Evolutionary conservation across 1,139 yeast species (phyloP).

Genomic region (Blastobotrys persicus): DNA sequence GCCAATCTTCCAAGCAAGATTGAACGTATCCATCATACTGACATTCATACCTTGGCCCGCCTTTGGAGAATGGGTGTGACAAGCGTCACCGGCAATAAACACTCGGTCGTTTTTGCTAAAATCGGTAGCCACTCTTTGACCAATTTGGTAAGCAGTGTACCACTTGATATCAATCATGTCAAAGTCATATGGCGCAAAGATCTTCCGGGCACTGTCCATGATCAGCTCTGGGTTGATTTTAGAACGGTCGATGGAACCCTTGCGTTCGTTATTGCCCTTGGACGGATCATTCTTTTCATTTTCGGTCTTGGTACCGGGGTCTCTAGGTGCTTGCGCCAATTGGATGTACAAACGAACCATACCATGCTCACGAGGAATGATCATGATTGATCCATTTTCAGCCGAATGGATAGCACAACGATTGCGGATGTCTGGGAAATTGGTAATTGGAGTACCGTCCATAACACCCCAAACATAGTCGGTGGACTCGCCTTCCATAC

Average conservation of each 20-base stretch:
- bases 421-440: slow-evolving; percentile 41
- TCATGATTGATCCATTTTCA: slow-evolving; percentile 38
- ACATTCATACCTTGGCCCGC: slow-evolving; percentile 46
- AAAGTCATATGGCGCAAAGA: slow-evolving; percentile 37
- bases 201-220: slow-evolving; percentile 35
- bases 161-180: slow-evolving; percentile 38
- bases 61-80: slow-evolving; percentile 44
- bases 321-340: slow-evolving; percentile 35
- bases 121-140: slow-evolving; percentile 39
- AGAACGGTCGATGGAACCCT: slow-evolving; percentile 32
- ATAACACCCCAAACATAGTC: slow-evolving; percentile 43
- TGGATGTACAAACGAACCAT: slow-evolving; percentile 39
- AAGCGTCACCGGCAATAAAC: slow-evolving; percentile 43
- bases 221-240: slow-evolving; percentile 35
- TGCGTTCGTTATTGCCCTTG: background rate
- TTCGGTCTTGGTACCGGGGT: slow-evolving; percentile 12
- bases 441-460: slow-evolving; percentile 40
- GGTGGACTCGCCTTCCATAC: slow-evolving; percentile 41
- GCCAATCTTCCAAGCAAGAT: slow-evolving; percentile 42
- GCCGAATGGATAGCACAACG: slow-evolving; percentile 41
- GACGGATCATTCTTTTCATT: slow-evolving; percentile 27
- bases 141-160: slow-evolving; percentile 43
- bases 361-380: slow-evolving; percentile 41
- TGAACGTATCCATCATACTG: slow-evolving; percentile 39
- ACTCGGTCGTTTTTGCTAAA: slow-evolving; percentile 34